Percentiles rank a stretch among this genome's conserved stretches.
These are phyloP conservation scores for Sugiyamaella mastotermitis DNA, from an alignment of 805 yeast genomes.

Conservation along the genomic window DNA sequence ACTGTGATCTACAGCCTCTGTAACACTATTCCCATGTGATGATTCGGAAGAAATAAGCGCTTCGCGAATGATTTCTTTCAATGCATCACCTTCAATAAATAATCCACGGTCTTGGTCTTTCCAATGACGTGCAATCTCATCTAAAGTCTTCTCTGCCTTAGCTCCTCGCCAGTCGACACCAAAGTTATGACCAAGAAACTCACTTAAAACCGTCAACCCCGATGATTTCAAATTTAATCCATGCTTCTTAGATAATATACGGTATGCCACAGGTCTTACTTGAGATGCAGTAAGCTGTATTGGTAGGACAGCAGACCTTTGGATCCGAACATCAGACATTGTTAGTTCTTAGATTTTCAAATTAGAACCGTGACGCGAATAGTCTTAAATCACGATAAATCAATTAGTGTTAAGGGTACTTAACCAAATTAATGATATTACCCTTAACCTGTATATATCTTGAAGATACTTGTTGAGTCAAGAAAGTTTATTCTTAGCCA, in stretches of 20 bases:
- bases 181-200: constrained; percentile 65
- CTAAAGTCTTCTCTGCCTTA: constrained; percentile 57
- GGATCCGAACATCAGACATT: no score
- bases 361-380: no score
- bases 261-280: constrained; percentile 84
- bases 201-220: constrained; percentile 69
- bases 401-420: no score
- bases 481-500: no score
- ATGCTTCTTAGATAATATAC: constrained; percentile 85
- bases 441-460: no score
- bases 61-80: constrained; percentile 60
- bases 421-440: no score
- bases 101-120: constrained; percentile 83
- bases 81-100: constrained; percentile 72
- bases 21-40: constrained; percentile 1
- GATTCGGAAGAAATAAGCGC: constrained; percentile 28
- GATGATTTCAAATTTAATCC: constrained; percentile 85
- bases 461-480: no score
- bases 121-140: constrained; percentile 77
- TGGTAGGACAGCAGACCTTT: constrained; percentile 62
- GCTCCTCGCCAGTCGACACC: constrained; percentile 84
- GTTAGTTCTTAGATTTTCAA: no score
- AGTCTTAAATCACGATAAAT: no score
- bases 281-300: constrained; percentile 73
- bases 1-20: constrained; percentile 2